phyloP scores from a whole-genome alignment of 768 basidiomycete genomes.

The Podaxis sp. region DNA sequence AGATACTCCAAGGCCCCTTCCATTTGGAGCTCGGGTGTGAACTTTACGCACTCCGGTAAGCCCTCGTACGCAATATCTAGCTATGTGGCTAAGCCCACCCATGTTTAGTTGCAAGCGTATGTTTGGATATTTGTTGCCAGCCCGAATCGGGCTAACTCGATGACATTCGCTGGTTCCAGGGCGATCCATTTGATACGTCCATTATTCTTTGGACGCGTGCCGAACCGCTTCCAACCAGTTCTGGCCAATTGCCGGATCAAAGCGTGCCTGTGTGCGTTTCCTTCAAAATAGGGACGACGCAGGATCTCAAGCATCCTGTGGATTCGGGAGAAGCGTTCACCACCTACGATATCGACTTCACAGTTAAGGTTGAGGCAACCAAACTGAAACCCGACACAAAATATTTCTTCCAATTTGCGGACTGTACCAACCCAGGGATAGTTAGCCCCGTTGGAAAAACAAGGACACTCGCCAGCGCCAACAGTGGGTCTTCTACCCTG shows the following conservation, averaged over 20 bases:
- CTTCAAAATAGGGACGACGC: constrained; percentile 40
- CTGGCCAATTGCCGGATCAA: constrained; percentile 38
- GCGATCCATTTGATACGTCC: constrained; percentile 53
- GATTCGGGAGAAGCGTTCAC: constrained; percentile 52
- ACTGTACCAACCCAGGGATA: constrained; percentile 45
- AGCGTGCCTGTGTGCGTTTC: constrained; percentile 51
- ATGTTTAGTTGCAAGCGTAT: constrained; percentile 44
- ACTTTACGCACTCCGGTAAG: constrained; percentile 47
- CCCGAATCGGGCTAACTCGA: background rate
- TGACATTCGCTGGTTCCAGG: constrained; percentile 29
- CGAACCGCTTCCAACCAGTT: constrained; percentile 29
- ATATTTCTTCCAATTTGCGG: constrained; percentile 55
- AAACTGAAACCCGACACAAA: constrained; percentile 47
- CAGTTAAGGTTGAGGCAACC: constrained; percentile 57
- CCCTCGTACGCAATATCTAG: background rate
- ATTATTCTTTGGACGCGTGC: constrained; percentile 61
- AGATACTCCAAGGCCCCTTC: constrained; percentile 23
- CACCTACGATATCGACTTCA: constrained; percentile 57
- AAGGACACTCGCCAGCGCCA: constrained; percentile 44
- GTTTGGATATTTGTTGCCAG: constrained; percentile 14
- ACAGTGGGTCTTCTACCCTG: constrained; percentile 33
- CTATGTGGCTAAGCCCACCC: background rate
- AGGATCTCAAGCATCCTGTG: constrained; percentile 32
- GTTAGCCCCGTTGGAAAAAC: constrained; percentile 49
- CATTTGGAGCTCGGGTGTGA: constrained; percentile 48